Conservation (phyloP, 148 eudicot genomes). For the Heliosperma pusillum region DNA sequence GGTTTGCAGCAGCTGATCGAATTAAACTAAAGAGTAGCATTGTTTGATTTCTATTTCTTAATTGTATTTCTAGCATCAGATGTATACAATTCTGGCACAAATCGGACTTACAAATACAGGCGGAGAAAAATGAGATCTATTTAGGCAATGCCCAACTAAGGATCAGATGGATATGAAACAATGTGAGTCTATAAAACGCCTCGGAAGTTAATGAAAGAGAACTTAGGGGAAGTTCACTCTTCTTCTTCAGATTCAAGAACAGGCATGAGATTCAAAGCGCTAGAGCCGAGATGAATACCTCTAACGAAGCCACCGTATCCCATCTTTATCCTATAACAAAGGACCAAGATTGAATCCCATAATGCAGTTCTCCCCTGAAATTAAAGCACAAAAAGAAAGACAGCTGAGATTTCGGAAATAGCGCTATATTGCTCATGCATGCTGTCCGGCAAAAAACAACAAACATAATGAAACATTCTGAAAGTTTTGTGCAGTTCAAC, state of each 20-base stretch:
- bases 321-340: conserved; percentile 68
- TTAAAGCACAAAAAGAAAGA: conserved; percentile 11
- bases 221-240: conserved; percentile 24
- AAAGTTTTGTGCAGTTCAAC: too few relatives aligned
- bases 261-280: conserved; percentile 74
- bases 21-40: too few relatives aligned
- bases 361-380: conserved; percentile 92
- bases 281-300: conserved; percentile 87
- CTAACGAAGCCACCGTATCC: conserved; percentile 68
- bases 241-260: conserved; percentile 67
- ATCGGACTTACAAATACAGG: not conserved
- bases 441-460: too few relatives aligned
- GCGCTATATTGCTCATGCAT: too few relatives aligned
- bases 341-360: conserved; percentile 88
- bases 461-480: too few relatives aligned
- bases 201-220: not conserved
- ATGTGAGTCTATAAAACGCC: not conserved
- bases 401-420: conserved; percentile 15
- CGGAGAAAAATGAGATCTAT: not conserved
- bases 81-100: conserved; percentile 9
- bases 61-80: not conserved
- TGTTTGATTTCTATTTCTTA: not conserved
- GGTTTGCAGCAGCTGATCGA: too few relatives aligned
- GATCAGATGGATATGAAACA: conserved; percentile 11
- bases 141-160: not conserved